These are phyloP conservation scores for Ogataea nitratoaversa DNA, from an alignment of 805 yeast species.

Conservation along the genomic window DNA sequence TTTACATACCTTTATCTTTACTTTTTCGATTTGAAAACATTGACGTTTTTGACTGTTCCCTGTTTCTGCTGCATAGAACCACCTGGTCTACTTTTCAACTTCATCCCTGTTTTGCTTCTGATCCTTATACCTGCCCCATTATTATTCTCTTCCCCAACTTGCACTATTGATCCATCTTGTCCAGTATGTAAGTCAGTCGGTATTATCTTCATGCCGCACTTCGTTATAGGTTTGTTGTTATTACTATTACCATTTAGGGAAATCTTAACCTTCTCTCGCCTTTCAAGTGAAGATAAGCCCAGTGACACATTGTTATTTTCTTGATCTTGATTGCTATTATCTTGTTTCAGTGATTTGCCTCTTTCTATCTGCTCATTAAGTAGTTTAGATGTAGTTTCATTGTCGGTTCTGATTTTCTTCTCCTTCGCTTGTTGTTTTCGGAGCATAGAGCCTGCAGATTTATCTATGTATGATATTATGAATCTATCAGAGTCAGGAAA, in stretches of 20 bases:
- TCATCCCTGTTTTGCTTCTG: slow-evolving; percentile 9
- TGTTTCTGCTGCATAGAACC: too few species aligned
- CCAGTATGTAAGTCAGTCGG: slow-evolving; percentile 20
- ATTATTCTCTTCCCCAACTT: neutral
- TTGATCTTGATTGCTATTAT: neutral
- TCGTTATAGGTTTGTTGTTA: slow-evolving; percentile 20
- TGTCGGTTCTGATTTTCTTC: slow-evolving; percentile 40
- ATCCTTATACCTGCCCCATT: neutral
- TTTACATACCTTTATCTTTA: too few species aligned
- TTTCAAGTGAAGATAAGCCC: slow-evolving; percentile 3
- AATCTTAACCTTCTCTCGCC: slow-evolving; percentile 19
- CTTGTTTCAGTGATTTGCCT: slow-evolving; percentile 28
- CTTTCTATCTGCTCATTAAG: slow-evolving; percentile 51
- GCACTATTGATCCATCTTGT: slow-evolving; percentile 13
- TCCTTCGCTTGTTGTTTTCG: slow-evolving; percentile 38
- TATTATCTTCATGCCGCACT: slow-evolving; percentile 26
- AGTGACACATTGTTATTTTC: neutral
- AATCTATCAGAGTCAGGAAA: slow-evolving; percentile 31
- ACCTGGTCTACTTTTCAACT: slow-evolving; percentile 14
- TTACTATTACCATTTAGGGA: slow-evolving; percentile 3
- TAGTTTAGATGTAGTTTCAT: slow-evolving; percentile 37
- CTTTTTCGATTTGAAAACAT: slow-evolving; percentile 3
- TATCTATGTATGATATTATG: slow-evolving; percentile 48
- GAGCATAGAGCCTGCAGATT: slow-evolving; percentile 43
- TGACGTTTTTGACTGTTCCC: neutral